Conservation (phyloP, 139 green algal genomes). For the Coelastrella sp. region DNA sequence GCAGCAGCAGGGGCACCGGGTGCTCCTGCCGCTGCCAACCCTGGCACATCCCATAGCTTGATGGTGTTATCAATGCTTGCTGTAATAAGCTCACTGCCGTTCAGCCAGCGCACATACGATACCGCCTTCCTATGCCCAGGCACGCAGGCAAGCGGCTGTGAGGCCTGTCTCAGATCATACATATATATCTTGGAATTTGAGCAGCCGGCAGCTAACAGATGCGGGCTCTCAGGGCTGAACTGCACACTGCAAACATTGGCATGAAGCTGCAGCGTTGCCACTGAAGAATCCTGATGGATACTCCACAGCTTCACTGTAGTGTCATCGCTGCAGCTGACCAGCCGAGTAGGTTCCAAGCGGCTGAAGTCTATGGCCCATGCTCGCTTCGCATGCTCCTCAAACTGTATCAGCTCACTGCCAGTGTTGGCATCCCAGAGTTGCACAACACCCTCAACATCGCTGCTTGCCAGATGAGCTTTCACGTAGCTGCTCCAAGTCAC, state of each 20-base stretch:
- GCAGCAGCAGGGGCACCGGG: not conserved
- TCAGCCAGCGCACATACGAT: slow-evolving; percentile 91
- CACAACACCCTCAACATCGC: slow-evolving; percentile 89
- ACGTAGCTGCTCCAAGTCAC: slow-evolving; percentile 88
- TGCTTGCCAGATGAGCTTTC: slow-evolving; percentile 66
- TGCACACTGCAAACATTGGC: slow-evolving; percentile 94
- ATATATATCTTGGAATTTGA: slow-evolving; percentile 62
- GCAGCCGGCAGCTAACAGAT: slow-evolving; percentile 87
- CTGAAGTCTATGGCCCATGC: slow-evolving; percentile 93
- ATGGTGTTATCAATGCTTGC: slow-evolving; percentile 93
- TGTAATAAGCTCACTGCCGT: slow-evolving; percentile 75
- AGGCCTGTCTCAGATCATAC: slow-evolving; percentile 58
- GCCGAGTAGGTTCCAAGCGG: slow-evolving; percentile 59
- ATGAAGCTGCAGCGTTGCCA: slow-evolving; percentile 67
- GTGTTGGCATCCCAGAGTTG: slow-evolving; percentile 76
- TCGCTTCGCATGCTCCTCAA: slow-evolving; percentile 83
- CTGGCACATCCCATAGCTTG: slow-evolving; percentile 70
- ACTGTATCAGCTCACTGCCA: slow-evolving; percentile 28
- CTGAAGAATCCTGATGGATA: slow-evolving; percentile 61
- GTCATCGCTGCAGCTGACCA: slow-evolving; percentile 90
- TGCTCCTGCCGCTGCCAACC: not conserved
- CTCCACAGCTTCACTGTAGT: slow-evolving; percentile 84
- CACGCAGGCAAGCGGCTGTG: not conserved
- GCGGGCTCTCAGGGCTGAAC: slow-evolving; percentile 73
- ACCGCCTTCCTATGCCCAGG: slow-evolving; percentile 74